Evolutionary conservation across 225 moss, liverwort and hornwort genomes (phyloP).

Genomic region (Bryum argenteum): DNA sequence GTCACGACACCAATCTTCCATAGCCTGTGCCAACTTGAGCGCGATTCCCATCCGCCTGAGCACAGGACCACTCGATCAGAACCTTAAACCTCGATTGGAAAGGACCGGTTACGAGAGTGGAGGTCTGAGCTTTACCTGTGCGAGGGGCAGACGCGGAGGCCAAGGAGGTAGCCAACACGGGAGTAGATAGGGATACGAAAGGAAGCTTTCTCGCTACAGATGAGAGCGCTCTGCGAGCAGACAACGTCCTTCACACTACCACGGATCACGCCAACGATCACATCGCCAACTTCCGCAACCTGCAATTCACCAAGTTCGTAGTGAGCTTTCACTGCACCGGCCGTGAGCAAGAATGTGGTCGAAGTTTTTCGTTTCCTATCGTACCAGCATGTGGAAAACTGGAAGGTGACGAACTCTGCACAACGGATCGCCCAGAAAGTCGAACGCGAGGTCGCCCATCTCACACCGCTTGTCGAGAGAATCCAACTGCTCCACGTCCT

Average conservation of each 20-base stretch:
- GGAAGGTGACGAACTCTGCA: slow-evolving; percentile 87
- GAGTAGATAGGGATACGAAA: slow-evolving; percentile 58
- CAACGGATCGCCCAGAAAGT: slow-evolving; percentile 89
- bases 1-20: slow-evolving; percentile 86
- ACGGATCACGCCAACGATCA: slow-evolving; percentile 81
- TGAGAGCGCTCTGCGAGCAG: slow-evolving; percentile 47
- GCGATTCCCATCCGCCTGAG: slow-evolving; percentile 87
- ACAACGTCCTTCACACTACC: slow-evolving; percentile 89
- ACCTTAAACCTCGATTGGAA: no score
- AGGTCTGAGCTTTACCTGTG: slow-evolving; percentile 52
- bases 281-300: slow-evolving; percentile 73
- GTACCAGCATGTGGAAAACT: slow-evolving; percentile 81
- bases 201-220: slow-evolving; percentile 24
- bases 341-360: no score
- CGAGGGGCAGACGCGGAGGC: slow-evolving; percentile 82
- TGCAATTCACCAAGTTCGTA: slow-evolving; percentile 27
- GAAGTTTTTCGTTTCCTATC: background rate
- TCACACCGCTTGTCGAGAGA: slow-evolving; percentile 77
- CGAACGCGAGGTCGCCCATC: slow-evolving; percentile 70
- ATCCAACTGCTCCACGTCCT: slow-evolving; percentile 68
- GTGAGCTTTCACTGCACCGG: no score
- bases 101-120: no score
- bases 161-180: slow-evolving; percentile 75
- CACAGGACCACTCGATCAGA: background rate
- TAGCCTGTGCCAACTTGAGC: slow-evolving; percentile 55